phyloP scores from a whole-genome alignment of 1,284 basidiomycete genomes.

The Trametes pubescens region DNA sequence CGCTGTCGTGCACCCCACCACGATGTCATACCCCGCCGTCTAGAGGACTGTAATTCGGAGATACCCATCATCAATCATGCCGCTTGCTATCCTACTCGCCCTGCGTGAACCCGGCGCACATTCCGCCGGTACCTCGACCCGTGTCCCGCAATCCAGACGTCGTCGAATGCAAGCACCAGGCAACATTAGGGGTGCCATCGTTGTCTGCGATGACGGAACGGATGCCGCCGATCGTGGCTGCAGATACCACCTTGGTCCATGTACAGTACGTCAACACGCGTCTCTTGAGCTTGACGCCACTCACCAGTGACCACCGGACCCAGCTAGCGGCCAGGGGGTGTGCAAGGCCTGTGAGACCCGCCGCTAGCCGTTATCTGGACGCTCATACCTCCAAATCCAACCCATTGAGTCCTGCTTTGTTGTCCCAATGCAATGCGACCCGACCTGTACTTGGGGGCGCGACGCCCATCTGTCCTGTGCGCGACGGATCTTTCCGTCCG shows the following conservation, averaged over 20 bases:
- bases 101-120: slow-evolving; percentile 26
- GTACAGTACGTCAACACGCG: slow-evolving; percentile 25
- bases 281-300: slow-evolving; percentile 22
- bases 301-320: slow-evolving; percentile 18
- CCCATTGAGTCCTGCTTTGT: slow-evolving; percentile 25
- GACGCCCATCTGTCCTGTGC: slow-evolving; percentile 21
- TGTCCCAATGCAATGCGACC: slow-evolving; percentile 18
- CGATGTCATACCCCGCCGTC: slow-evolving; percentile 33
- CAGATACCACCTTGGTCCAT: slow-evolving; percentile 17
- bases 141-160: slow-evolving; percentile 14
- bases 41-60: slow-evolving; percentile 34
- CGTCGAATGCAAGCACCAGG: slow-evolving; percentile 4
- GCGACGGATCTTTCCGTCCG: slow-evolving; percentile 31
- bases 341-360: slow-evolving; percentile 13
- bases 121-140: slow-evolving; percentile 22
- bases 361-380: slow-evolving; percentile 33
- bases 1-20: slow-evolving; percentile 20
- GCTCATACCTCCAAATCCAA: slow-evolving; percentile 12
- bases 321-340: slow-evolving; percentile 10
- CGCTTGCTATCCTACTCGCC: slow-evolving; percentile 12
- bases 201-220: slow-evolving; percentile 13
- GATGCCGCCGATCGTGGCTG: slow-evolving; percentile 22
- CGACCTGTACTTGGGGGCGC: slow-evolving; percentile 18
- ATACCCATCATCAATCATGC: slow-evolving; percentile 33
- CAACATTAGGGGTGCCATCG: slow-evolving; percentile 11